Percentiles rank a stretch among this genome's conserved stretches.
Evolutionary conservation across 2,329 filamentous ascomycete genomes (phyloP).

Genomic region (Botrytis sinoallii): DNA sequence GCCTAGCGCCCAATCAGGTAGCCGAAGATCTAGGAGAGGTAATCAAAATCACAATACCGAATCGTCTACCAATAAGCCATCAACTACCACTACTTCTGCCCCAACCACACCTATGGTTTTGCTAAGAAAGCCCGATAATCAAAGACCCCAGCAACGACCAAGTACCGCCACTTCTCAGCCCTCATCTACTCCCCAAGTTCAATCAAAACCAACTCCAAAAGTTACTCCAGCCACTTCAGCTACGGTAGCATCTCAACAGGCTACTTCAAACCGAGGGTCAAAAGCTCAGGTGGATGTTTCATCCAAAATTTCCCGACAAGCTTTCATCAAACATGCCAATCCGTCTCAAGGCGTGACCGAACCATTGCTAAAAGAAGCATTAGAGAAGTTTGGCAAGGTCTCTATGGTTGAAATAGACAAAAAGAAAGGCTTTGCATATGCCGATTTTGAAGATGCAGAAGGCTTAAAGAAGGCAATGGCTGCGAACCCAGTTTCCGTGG

Average conservation of each 20-base stretch:
- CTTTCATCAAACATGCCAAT: constrained; percentile 80
- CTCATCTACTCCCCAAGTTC: constrained; percentile 20
- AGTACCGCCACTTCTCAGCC: constrained; percentile 5
- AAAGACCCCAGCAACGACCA: constrained; percentile 30
- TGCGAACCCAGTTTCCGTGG: constrained; percentile 77
- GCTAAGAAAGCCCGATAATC: constrained; percentile 40
- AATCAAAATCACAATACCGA: constrained; percentile 29
- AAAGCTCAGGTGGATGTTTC: constrained; percentile 30
- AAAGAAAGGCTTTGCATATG: constrained; percentile 90
- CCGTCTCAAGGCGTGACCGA: constrained; percentile 91
- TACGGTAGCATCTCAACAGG: constrained; percentile 26
- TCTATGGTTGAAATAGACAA: constrained; percentile 87
- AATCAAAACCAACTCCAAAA: constrained; percentile 27
- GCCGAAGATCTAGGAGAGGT: constrained; percentile 41
- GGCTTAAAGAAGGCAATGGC: constrained; percentile 74
- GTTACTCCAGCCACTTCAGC: constrained; percentile 28
- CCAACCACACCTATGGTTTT: constrained; percentile 39
- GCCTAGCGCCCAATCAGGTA: constrained; percentile 23
- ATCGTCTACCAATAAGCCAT: constrained; percentile 25
- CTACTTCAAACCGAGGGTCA: constrained; percentile 34
- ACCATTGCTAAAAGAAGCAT: constrained; percentile 67
- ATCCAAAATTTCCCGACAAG: constrained; percentile 56
- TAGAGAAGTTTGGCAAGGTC: constrained; percentile 71
- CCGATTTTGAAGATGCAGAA: constrained; percentile 76
- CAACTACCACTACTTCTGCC: constrained; percentile 30